A percentile compares a stretch with the other conserved stretches of the same genome.
phyloP scores from a whole-genome alignment of 2,329 filamentous ascomycete genomes.

The Pochonia chlamydosporia region DNA sequence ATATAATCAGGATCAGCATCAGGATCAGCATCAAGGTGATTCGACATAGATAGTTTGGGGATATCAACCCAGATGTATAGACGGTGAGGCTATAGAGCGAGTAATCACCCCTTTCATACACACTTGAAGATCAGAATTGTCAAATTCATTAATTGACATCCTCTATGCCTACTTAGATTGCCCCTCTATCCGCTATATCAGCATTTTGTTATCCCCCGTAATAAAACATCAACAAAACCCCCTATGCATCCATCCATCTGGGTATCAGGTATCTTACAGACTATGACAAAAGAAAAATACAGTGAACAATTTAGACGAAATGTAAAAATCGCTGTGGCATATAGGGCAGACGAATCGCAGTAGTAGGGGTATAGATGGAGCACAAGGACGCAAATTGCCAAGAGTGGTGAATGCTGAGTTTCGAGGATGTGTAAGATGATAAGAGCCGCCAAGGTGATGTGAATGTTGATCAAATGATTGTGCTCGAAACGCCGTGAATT shows the following conservation, averaged over 20 bases:
- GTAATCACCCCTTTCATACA: too few species aligned
- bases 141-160: background rate
- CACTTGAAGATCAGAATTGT: too few species aligned
- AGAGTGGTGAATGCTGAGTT: background rate
- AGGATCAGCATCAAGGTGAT: too few species aligned
- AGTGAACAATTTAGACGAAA: background rate
- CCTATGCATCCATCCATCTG: conserved; percentile 3
- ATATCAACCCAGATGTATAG: too few species aligned
- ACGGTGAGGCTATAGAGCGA: too few species aligned
- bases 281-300: background rate
- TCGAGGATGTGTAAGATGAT: background rate
- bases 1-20: too few species aligned
- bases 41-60: too few species aligned
- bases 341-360: background rate
- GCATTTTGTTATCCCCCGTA: too few species aligned
- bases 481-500: background rate
- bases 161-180: background rate
- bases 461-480: background rate
- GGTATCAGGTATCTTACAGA: conserved; percentile 6
- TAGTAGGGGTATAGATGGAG: background rate
- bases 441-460: background rate
- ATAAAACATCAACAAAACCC: background rate
- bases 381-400: background rate
- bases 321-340: background rate
- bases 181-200: background rate